Percentiles rank a stretch among this genome's conserved stretches.
phyloP scores from a whole-genome alignment of 2,329 filamentous ascomycete genomes.

The Helotiales sp. region DNA sequence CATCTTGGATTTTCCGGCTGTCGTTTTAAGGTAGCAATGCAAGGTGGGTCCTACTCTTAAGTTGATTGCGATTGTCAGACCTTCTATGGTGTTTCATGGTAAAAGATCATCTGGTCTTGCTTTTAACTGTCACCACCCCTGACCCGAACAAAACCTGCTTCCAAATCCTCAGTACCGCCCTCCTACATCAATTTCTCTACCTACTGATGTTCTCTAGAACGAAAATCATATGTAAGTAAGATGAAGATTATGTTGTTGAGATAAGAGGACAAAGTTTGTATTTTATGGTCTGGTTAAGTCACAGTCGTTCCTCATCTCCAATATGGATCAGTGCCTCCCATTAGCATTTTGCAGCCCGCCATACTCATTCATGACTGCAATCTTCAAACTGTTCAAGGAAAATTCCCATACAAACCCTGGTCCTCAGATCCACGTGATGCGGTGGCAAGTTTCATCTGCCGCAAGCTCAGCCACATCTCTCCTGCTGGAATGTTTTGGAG shows the following conservation, averaged over 20 bases:
- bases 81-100: slow-evolving; percentile 51
- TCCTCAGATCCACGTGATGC: background rate
- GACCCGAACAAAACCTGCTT: slow-evolving; percentile 45
- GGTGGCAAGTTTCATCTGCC: background rate
- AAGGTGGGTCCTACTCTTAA: slow-evolving; percentile 55
- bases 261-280: no score
- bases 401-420: background rate
- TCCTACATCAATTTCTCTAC: slow-evolving; percentile 62
- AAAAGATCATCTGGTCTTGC: slow-evolving; percentile 62
- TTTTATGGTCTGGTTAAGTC: no score
- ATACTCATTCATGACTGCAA: background rate
- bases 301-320: no score
- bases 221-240: no score
- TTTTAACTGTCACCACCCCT: slow-evolving; percentile 55
- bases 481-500: background rate
- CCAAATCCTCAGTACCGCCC: slow-evolving; percentile 45
- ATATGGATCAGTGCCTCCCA: no score
- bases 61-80: no score
- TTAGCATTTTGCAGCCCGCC: no score
- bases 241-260: no score
- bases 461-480: background rate
- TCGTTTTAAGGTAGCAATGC: slow-evolving; percentile 47
- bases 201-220: slow-evolving; percentile 59
- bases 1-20: slow-evolving; percentile 21
- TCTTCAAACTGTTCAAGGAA: background rate